phyloP scores from a whole-genome alignment of 2,329 filamentous ascomycete genomes.

The Aspergillus alliaceus region DNA sequence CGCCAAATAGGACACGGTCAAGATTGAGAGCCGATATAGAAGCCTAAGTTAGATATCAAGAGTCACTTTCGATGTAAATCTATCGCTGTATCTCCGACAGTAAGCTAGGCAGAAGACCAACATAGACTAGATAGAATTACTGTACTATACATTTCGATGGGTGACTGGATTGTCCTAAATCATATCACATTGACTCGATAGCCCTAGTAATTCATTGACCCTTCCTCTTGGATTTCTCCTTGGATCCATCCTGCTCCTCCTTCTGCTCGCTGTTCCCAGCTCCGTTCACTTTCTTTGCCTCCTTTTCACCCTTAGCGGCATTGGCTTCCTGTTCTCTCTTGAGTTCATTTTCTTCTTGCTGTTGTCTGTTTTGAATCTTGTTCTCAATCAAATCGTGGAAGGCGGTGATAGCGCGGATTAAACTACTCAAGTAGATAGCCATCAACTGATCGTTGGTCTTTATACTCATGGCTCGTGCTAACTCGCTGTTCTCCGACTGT shows the following conservation, averaged over 20 bases:
- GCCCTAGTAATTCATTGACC: conserved; percentile 28
- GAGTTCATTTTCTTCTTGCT: conserved; percentile 89
- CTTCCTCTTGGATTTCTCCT: conserved; percentile 61
- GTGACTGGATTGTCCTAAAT: conserved; percentile 26
- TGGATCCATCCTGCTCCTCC: conserved; percentile 55
- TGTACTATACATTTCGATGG: conserved; percentile 29
- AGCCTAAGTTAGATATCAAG: not conserved
- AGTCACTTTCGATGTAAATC: not conserved
- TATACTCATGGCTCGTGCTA: conserved; percentile 95
- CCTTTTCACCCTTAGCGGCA: conserved; percentile 67
- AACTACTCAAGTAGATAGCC: conserved; percentile 93
- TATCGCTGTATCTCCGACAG: not conserved
- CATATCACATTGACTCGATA: conserved; percentile 25
- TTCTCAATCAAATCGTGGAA: conserved; percentile 99
- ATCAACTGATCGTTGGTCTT: conserved; percentile 99
- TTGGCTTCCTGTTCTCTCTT: conserved; percentile 67
- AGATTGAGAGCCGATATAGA: not conserved
- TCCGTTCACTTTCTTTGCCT: conserved; percentile 53
- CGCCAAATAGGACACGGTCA: not conserved
- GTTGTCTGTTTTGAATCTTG: conserved; percentile 98
- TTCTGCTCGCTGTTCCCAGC: conserved; percentile 55
- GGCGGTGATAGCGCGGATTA: conserved; percentile 96
- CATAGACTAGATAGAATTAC: conserved; percentile 13
- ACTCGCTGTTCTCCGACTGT: conserved; percentile 70
- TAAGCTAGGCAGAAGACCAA: not conserved